Evolutionary conservation across 2,329 filamentous ascomycete species (phyloP), one percentile per base, ranked within the genome.

Genomic region (Calonectria leucothoes): DNA sequence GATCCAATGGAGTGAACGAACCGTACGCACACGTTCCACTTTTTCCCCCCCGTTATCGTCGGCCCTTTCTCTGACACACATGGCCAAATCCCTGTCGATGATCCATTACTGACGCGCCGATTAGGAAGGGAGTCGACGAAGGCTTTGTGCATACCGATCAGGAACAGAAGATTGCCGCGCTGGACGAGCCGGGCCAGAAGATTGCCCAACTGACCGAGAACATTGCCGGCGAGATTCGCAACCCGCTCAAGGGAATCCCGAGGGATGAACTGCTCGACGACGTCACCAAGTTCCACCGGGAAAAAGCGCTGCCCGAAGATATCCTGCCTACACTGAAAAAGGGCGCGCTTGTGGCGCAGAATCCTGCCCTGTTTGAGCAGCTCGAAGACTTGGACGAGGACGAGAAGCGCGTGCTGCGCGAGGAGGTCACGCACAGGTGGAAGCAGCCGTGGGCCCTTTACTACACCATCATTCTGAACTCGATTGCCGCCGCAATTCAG

Each of bases 401-500:
- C 0, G 89, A 90, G 57, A 87, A 83, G 55, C 79, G 82, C 12
- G 77, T 81, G 0, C 77, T 90, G 25, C 77, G 81, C 6, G 79
- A 85, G 4, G 89, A 90, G 75, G 81, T 84, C 10, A 87, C 85
- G 0, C 86, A 89, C 72, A 85, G 86, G 51, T 91, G 89, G 88
- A 82, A 83, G 10, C 86, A 88, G 57, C 88, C 88, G 5, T 86
- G 82, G 82, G 77, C 83, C 52, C 81, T 90, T 1, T 90, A 89
- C 78, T 88, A 86, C 73, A 88, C 87, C 52, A 86, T 88, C 78
- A 82, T 86, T 27, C 86, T 90, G 77, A 89, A 88, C 78, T 88
- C 89, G 3, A 83, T 90, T 31, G 88, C 88, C 3, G 89, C 89
- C 3, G 88, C 88, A 8, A 88, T 90, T 12, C 91, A 91, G 75